Conservation (phyloP, 805 yeast genomes). For the Yamadazyma laniorum region DNA sequence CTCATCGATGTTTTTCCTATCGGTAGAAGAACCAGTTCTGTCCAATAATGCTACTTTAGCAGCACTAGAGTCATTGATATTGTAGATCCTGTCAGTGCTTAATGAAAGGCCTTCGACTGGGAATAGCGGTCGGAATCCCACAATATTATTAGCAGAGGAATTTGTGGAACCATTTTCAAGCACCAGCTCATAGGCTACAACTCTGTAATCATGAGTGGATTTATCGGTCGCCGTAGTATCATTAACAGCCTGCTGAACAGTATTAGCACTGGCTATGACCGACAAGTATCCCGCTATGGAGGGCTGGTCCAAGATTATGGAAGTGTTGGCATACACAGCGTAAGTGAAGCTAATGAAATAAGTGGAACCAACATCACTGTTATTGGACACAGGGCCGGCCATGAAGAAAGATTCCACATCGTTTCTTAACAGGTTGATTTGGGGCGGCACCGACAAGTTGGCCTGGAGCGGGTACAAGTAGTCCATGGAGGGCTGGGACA, state of each 20-base stretch:
- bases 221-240: slow-evolving; percentile 11
- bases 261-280: slow-evolving; percentile 40
- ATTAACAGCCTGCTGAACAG: slow-evolving; percentile 29
- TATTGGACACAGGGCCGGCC: slow-evolving; percentile 62
- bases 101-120: slow-evolving; percentile 19
- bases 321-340: slow-evolving; percentile 72
- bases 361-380: slow-evolving; percentile 23
- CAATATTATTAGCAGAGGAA: slow-evolving; percentile 39
- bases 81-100: slow-evolving; percentile 23
- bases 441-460: slow-evolving; percentile 44
- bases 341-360: slow-evolving; percentile 73
- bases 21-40: slow-evolving; percentile 28
- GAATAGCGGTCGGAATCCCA: slow-evolving; percentile 42
- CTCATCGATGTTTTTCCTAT: slow-evolving; percentile 22
- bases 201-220: slow-evolving; percentile 24
- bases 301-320: slow-evolving; percentile 56
- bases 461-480: slow-evolving; percentile 50
- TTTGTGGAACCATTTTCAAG: slow-evolving; percentile 25
- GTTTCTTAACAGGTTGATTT: slow-evolving; percentile 36
- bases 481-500: slow-evolving; percentile 28
- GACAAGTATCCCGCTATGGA: slow-evolving; percentile 71
- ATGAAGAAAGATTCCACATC: slow-evolving; percentile 30
- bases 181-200: slow-evolving; percentile 32
- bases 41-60: slow-evolving; percentile 26
- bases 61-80: slow-evolving; percentile 26